Evolutionary conservation across 495 filamentous ascomycete species (phyloP).

Genomic region (Ramalina intermedia): DNA sequence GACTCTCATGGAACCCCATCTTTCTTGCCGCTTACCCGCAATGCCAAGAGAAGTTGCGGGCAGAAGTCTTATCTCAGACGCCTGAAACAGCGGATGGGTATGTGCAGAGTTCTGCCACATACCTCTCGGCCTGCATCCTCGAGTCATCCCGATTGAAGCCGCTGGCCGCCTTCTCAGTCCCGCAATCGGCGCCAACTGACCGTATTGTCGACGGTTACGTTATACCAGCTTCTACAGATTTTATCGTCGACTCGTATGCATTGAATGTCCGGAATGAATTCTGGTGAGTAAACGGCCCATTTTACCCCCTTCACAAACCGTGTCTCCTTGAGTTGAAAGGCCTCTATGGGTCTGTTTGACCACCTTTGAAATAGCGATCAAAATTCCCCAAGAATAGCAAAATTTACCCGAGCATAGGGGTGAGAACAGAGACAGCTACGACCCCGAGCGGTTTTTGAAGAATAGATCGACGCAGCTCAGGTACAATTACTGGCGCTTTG

Average conservation of each 20-base stretch:
- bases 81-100: neutral
- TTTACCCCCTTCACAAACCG: too few relatives aligned
- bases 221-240: constrained; percentile 19
- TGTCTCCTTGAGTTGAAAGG: too few relatives aligned
- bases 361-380: too few relatives aligned
- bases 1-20: constrained; percentile 25
- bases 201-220: constrained; percentile 16
- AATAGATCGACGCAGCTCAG: too few relatives aligned
- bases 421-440: too few relatives aligned
- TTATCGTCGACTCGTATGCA: constrained; percentile 26
- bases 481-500: constrained; percentile 23
- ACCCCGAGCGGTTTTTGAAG: too few relatives aligned
- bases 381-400: too few relatives aligned
- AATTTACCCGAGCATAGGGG: constrained; percentile 1
- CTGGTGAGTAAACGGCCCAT: constrained; percentile 22
- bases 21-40: constrained; percentile 23
- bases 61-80: constrained; percentile 9
- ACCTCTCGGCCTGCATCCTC: constrained; percentile 18
- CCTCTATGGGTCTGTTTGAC: too few relatives aligned
- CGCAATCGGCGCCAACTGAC: constrained; percentile 22
- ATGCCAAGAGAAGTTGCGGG: constrained; percentile 17
- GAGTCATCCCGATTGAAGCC: constrained; percentile 25
- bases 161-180: constrained; percentile 23
- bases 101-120: too few relatives aligned
- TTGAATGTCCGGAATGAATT: constrained; percentile 24